Base-by-base conservation (phyloP, 1,139 yeast genomes). In the Debaryomycetaceae sp. region DNA sequence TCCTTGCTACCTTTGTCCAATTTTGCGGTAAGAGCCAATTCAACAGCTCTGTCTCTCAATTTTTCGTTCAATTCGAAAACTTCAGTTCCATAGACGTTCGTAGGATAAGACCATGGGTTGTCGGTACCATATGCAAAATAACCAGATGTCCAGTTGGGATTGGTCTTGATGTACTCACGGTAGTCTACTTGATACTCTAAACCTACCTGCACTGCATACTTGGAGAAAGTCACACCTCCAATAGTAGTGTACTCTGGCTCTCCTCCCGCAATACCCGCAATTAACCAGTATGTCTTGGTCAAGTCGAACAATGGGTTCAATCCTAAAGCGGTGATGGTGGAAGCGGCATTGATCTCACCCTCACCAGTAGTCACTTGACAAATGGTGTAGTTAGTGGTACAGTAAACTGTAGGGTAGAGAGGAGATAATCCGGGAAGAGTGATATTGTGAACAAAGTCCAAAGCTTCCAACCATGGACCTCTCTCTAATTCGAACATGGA, bases 251-350 rank as follows among this genome's bases (percentile, higher is more conserved):
- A 55, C 15, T 58, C 45, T 17, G 87, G 87, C 45, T 76, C 75
- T 45, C 82, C 79, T 43, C 87, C 87, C 16, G 81, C 86, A 53
- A 81, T 81, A 53, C 87, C 87, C 31, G 83, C 82, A 46, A 79
- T 64, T 50, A 81, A 52, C 67, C 79, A 81, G 61, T 79, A 81
- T 30, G 86, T 79, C 51, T 74, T 70, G 30, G 79, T 55, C 39
- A 81, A 70, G 53, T 81, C 83, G 48, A 81, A 80, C 44, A 68
- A 53, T 31, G 84, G 81, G 41, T 70, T 68, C 56, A 78, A 65
- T 9, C 76, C 56, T 47, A 81, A 61, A 4, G 87, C 81, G 39
- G 78, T 68, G 44, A 81, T 58, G 30, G 85, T 69, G 31, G 81
- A 50, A 18, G 87, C 87, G 33, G 87, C 87, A 52, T 81, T 81